Evolutionary conservation across 768 basidiomycete genomes (phyloP), one percentile per base, ranked within the genome.

Genomic region (Termitomyces sp.): DNA sequence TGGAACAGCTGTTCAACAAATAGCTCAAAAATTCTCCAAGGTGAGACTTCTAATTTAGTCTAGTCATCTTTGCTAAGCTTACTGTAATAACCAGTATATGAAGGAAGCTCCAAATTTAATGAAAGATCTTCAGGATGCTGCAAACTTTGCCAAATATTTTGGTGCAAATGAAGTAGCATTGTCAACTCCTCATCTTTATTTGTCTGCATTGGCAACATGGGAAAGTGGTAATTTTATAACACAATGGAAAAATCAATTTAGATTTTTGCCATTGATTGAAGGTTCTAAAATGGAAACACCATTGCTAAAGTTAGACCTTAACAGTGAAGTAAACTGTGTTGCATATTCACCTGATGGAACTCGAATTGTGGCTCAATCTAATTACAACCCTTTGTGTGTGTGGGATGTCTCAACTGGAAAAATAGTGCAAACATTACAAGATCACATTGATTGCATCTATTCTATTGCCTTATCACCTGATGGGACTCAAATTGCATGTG

Each of bases 401-500:
- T 39, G 37, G 15, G 16, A 39, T 39, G 16, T 7, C 16, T 39
- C 11, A 18, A 39, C 37, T 39, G 37, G 37, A 3, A 39, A 16
- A 16, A 5, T 4, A 39, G 6, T 16, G 37, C 37, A 39, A 6
- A 1, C 16, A 15, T 39, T 39, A 16, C 37, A 39, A 39, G 15
- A 13, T 2, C 4, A 39, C 15, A 6, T 0, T 2, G 15, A 15
- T 15, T 16, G 16, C 0, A 3, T 39, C 11, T 1, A 5, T 0
- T 31, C 49, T 50, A 16, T 50, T 50, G 49, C 33, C 34, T 50
- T 31, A 7, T 15, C 37, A 15, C 15, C 37, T 39, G 37, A 39
- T 39, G 37, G 37, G 4, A 16, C 37, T 16, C 13, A 39, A 39
- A 39, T 39, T 39, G 37, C 4, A 16, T 39, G 2, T 37, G 36